phyloP scores from a whole-genome alignment of 2,329 filamentous ascomycete genomes.

The Neurospora crassa region DNA sequence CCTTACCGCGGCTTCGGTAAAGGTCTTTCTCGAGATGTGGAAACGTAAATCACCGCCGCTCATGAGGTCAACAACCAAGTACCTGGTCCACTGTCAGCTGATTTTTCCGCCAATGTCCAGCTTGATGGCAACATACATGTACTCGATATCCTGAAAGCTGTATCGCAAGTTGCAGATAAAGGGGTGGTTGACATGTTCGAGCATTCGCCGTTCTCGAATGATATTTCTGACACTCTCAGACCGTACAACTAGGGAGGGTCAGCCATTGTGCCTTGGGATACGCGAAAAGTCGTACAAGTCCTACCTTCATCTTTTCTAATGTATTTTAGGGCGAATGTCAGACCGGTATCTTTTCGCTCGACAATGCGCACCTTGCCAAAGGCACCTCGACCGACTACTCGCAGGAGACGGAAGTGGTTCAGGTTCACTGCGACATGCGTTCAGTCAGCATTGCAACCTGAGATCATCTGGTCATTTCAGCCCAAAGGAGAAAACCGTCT shows the following conservation, averaged over 20 bases:
- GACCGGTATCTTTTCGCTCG: conserved; percentile 86
- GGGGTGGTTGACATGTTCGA: conserved; percentile 94
- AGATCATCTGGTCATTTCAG: not conserved
- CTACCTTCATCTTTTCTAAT: conserved; percentile 96
- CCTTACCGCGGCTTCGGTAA: conserved; percentile 90
- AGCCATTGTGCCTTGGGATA: not conserved
- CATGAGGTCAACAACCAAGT: conserved; percentile 97
- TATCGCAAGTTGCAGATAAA: conserved; percentile 98
- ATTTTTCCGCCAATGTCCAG: conserved; percentile 6
- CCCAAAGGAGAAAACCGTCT: conserved; percentile 23
- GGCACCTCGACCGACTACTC: conserved; percentile 93
- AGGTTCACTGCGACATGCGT: conserved; percentile 61
- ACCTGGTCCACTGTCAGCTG: conserved; percentile 60
- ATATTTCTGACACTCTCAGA: conserved; percentile 98
- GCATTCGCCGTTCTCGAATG: conserved; percentile 92
- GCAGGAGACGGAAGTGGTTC: conserved; percentile 90
- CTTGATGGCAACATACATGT: conserved; percentile 57
- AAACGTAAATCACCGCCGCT: conserved; percentile 93
- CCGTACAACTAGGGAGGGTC: conserved; percentile 61
- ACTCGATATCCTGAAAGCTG: conserved; percentile 98
- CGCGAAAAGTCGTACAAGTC: conserved; percentile 20
- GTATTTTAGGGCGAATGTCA: conserved; percentile 96
- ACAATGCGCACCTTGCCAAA: conserved; percentile 99
- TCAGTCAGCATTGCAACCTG: not conserved
- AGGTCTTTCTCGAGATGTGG: conserved; percentile 95